These are phyloP conservation scores for Colletotrichum graminicola DNA, from an alignment of 2,329 filamentous ascomycete species.

Conservation along the genomic window DNA sequence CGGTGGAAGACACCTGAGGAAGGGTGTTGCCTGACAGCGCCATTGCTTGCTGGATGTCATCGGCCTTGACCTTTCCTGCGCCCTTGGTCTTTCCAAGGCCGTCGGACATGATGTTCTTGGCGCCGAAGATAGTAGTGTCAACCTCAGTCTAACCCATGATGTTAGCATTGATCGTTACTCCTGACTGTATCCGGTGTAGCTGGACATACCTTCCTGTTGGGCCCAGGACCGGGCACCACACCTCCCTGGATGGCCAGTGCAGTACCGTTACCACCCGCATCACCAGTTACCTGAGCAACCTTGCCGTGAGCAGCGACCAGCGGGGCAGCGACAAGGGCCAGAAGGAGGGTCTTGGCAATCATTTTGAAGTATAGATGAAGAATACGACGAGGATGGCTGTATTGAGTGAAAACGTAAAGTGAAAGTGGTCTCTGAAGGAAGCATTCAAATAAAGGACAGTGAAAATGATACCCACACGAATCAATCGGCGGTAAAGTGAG, in stretches of 20 bases:
- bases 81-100: slow-evolving; percentile 55
- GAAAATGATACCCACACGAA: slow-evolving; percentile 20
- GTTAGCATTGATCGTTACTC: background rate
- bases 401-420: no score
- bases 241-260: slow-evolving; percentile 54
- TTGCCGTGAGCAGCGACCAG: slow-evolving; percentile 50
- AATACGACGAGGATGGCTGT: no score
- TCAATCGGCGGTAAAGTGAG: slow-evolving; percentile 35
- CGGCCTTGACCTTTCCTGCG: slow-evolving; percentile 52
- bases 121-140: slow-evolving; percentile 60
- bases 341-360: slow-evolving; percentile 42
- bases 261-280: slow-evolving; percentile 55
- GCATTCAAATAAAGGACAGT: background rate
- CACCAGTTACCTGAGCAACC: slow-evolving; percentile 46
- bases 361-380: slow-evolving; percentile 34
- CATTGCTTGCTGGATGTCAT: slow-evolving; percentile 51
- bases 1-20: slow-evolving; percentile 53
- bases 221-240: slow-evolving; percentile 55
- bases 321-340: slow-evolving; percentile 46
- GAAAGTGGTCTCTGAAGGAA: background rate
- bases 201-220: slow-evolving; percentile 49
- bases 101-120: slow-evolving; percentile 51
- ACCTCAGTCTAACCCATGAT: slow-evolving; percentile 51
- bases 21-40: slow-evolving; percentile 53
- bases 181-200: background rate